Evolutionary conservation across 2,329 filamentous ascomycete species (phyloP).

Genomic region (Huntiella savannae): DNA sequence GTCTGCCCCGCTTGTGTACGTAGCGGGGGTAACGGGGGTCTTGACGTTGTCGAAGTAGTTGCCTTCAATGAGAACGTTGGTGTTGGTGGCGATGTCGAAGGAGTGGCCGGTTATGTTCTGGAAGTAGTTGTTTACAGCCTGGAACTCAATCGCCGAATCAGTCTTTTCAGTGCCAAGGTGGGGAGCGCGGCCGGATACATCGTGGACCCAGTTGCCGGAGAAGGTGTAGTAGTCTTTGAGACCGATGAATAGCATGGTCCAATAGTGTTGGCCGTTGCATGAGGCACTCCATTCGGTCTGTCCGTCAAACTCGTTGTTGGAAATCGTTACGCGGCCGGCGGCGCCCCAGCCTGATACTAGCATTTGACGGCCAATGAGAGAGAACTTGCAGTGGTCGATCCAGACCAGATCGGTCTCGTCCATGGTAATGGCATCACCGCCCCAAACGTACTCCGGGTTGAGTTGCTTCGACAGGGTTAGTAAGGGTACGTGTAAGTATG

Average conservation of each 20-base stretch:
- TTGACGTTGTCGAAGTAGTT: conserved; percentile 25
- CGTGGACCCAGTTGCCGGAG: conserved; percentile 25
- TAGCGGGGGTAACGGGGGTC: conserved; percentile 20
- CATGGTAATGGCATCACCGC: conserved; percentile 20
- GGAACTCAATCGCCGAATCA: conserved; percentile 15
- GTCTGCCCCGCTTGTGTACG: conserved; percentile 14
- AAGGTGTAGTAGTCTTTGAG: conserved; percentile 23
- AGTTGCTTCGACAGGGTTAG: conserved; percentile 8
- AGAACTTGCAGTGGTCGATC: conserved; percentile 22
- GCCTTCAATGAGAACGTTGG: conserved; percentile 23
- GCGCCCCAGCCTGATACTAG: conserved; percentile 14
- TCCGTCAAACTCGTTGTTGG: conserved; percentile 28
- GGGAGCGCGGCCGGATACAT: conserved; percentile 25
- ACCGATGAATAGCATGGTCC: conserved; percentile 24
- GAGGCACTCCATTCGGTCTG: conserved; percentile 22
- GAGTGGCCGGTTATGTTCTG: conserved; percentile 23
- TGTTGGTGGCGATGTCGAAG: conserved; percentile 21
- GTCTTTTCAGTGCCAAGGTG: conserved; percentile 21
- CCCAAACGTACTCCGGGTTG: conserved; percentile 22
- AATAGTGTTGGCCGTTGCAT: conserved; percentile 29
- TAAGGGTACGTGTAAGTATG: background rate
- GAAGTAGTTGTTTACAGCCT: conserved; percentile 26
- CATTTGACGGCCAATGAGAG: conserved; percentile 26
- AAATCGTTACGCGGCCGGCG: conserved; percentile 22
- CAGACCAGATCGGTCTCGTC: conserved; percentile 19